Evolutionary conservation across 768 basidiomycete species (phyloP), one percentile per base, ranked within the genome.

Genomic region (Crepidotus variabilis): DNA sequence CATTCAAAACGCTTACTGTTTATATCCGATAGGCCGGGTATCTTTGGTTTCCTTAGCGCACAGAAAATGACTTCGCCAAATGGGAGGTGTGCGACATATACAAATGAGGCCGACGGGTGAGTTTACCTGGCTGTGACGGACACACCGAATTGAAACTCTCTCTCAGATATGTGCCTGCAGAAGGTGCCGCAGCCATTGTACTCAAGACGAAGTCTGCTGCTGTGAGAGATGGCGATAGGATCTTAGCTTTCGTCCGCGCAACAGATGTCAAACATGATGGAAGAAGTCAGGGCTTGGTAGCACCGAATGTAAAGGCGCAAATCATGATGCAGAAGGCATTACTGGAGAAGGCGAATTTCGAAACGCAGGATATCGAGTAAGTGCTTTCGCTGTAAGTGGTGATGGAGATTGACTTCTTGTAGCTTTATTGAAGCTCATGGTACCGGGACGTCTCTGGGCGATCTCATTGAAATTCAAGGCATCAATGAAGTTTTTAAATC

Each of bases 391-490:
- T 32, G n/a, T 32, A 21, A 22, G 21, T 39, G 28, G 18, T n/a
- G 33, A 4, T 10, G 21, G 20, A n/a, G 20, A 22, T 51, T 47
- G 50, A 24, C 50, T 6, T 24, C 39, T 36, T 36, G 22, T 56
- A 74, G 72, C 52, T 72, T 72, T 51, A 61, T 74, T 23, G 72
- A 74, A 57, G 61, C 71, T 10, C 72, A 74, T 55, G 72, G 72
- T 46, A 74, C 72, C 9, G 72, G 71, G 32, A 72, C 72, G 8
- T 63, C 65, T 36, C 60, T 74, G 6, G 73, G 73, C 9, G 73
- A 74, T 53, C 64, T 70, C 22, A 69, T 71, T 34, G 72, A 74
- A 52, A 71, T 72, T 45, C 66, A 72, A 60, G 72, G 67, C 2
- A 70, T 74, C 46, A 73, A 71, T 39, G 64, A 69, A 36, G 73